Conservation (phyloP, 2,329 filamentous ascomycete genomes). For the Colletotrichum chrysophilum region DNA sequence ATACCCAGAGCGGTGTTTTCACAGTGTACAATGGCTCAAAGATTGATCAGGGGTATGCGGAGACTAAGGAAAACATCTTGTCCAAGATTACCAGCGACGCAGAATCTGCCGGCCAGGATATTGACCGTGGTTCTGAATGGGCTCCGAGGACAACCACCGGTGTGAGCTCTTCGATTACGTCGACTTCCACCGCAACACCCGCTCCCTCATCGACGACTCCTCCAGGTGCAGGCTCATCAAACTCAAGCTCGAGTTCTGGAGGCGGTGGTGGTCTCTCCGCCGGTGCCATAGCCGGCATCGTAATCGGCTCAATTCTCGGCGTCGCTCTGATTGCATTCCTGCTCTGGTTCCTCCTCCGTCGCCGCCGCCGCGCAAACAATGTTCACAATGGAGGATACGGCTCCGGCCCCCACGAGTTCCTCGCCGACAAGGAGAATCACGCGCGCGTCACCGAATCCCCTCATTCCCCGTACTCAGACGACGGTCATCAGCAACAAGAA, state of each 20-base stretch:
- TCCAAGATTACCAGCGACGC: background rate
- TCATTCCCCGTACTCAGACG: constrained; percentile 49
- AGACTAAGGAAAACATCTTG: background rate
- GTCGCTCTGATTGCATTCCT: constrained; percentile 44
- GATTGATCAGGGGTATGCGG: background rate
- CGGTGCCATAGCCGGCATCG: constrained; percentile 54
- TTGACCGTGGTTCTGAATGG: background rate
- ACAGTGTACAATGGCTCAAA: background rate
- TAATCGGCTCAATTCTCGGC: constrained; percentile 43
- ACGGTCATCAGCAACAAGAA: constrained; percentile 29
- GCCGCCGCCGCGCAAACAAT: constrained; percentile 30
- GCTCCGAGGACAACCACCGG: background rate
- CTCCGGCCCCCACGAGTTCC: constrained; percentile 38
- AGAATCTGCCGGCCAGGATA: background rate
- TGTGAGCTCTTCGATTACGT: background rate
- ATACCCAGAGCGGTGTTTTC: background rate
- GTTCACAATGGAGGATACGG: constrained; percentile 30
- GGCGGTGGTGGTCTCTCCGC: constrained; percentile 34
- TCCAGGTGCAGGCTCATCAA: background rate
- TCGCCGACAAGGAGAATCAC: constrained; percentile 51
- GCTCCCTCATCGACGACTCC: background rate
- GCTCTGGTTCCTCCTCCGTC: constrained; percentile 48
- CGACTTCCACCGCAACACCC: background rate
- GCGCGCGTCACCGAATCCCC: constrained; percentile 42
- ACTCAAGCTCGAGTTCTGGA: background rate